Conservation (phyloP, 2,329 filamentous ascomycete genomes). For the Sclerotinia subarctica region DNA sequence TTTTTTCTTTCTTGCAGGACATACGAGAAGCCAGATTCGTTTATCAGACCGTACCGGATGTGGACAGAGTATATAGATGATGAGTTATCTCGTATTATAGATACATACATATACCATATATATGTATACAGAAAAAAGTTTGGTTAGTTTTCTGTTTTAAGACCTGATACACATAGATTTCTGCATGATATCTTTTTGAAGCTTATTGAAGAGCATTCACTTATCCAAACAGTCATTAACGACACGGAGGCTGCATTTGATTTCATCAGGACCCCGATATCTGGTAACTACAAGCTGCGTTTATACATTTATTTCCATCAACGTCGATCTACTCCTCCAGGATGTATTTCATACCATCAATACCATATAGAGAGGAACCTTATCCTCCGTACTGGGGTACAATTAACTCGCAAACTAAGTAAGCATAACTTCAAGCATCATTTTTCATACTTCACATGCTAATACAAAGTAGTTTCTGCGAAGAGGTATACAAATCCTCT, state of each 20-base stretch:
- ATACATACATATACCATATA: too few relatives aligned
- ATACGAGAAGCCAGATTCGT: neutral
- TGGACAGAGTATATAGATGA: neutral
- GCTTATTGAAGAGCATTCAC: neutral
- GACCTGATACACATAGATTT: neutral
- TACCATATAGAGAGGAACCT: constrained; percentile 31
- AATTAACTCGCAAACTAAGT: constrained; percentile 34
- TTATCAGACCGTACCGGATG: neutral
- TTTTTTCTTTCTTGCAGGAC: neutral
- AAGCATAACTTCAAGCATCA: constrained; percentile 6
- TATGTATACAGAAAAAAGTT: neutral
- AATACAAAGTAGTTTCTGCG: constrained; percentile 33
- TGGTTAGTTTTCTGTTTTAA: neutral
- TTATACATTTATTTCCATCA: neutral
- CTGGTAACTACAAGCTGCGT: neutral
- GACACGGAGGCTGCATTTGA: neutral
- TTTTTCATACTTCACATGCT: neutral
- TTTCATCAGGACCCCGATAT: neutral
- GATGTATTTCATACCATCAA: constrained; percentile 22
- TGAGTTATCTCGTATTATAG: neutral
- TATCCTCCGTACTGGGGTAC: constrained; percentile 33
- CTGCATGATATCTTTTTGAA: neutral
- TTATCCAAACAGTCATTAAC: neutral
- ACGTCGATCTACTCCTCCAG: neutral
- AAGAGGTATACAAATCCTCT: constrained; percentile 31